Evolutionary conservation across 345 rosid species (phyloP), one percentile per base, ranked within the genome.

Genomic region (Moringa oleifera): DNA sequence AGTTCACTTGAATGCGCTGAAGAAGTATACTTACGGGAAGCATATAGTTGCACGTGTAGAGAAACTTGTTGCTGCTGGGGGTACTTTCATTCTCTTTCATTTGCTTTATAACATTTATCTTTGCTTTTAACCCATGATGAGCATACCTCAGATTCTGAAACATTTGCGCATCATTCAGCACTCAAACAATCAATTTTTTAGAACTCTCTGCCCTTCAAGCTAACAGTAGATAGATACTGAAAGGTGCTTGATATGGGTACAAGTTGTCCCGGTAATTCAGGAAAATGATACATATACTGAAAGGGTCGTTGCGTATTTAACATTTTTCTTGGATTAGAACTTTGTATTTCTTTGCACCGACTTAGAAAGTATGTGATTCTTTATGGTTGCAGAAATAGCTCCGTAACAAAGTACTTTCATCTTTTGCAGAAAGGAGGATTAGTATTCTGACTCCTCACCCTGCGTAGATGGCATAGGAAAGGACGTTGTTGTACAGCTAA

Each of bases 31-130:
- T 68, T 90, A 88, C 0, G 98, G 97, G 75, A 93, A 93, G 85
- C 97, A 93, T 65, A 88, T 93, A 28, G 98, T 92, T 77, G 97
- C 93, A 0, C 97, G 98, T 68, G 95, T 87, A 53, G 98, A 92
- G 84, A 89, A 92, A 67, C 95, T 92, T 19, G 98, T 92, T 58
- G 90, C 93, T 17, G 95, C 98, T 33, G 98, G 98, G 73, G 98
- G 98, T 92, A 83, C 25, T 46, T 56, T 25, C 61, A 31, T 50
- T 59, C 55, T 59, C 37, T 31, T 55, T 36, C 61, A 61, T 52
- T 59, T 59, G 13, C 17, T 15, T 41, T 41, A 41, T 41, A 41
- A 41, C 12, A 9, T 7, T 41, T 41, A n/a, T 28, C 8, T 28
- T 28, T 3, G 8, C 8, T 28, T 28, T 28, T 28, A 2, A 28